Conservation (phyloP, 163 green algal species). For the Trebouxiophyceae sp. region DNA sequence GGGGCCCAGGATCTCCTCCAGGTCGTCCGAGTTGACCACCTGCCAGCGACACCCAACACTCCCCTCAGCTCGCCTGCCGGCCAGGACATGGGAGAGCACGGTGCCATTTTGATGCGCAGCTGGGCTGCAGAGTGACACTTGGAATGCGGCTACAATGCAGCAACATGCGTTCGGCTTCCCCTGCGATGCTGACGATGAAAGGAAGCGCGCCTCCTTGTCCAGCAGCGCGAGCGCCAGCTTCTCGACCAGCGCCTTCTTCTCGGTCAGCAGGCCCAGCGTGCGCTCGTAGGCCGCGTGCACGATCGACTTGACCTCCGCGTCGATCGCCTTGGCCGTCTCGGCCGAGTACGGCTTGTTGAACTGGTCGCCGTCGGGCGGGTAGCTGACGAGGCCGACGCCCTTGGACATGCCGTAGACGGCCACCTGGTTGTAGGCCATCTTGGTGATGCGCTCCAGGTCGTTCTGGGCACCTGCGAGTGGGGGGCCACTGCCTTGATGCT, state of each 20-base stretch:
- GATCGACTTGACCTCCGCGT: constrained; percentile 77
- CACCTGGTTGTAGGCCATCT: constrained; percentile 90
- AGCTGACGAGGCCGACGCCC: constrained; percentile 89
- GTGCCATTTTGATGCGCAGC: no score
- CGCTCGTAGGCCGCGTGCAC: constrained; percentile 77
- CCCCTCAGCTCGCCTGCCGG: no score
- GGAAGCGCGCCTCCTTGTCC: constrained; percentile 68
- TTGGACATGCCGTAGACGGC: constrained; percentile 95
- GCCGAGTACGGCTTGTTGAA: constrained; percentile 96
- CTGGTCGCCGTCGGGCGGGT: constrained; percentile 72
- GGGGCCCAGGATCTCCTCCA: constrained; percentile 79
- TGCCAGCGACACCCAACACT: constrained; percentile 20
- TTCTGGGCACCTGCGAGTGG: constrained; percentile 93
- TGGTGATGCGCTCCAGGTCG: constrained; percentile 96
- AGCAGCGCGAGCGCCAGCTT: constrained; percentile 77
- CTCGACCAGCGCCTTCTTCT: constrained; percentile 79
- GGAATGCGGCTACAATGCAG: no score
- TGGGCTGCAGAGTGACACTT: no score
- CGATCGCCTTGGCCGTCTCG: constrained; percentile 91
- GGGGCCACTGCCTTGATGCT: no score
- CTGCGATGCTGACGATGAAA: no score
- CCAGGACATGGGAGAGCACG: no score
- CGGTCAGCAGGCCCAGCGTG: constrained; percentile 74
- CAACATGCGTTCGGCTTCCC: no score
- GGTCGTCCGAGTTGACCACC: constrained; percentile 57